These are phyloP conservation scores for Aplosporella prunicola DNA, from an alignment of 2,329 filamentous ascomycete genomes.

Conservation along the genomic window DNA sequence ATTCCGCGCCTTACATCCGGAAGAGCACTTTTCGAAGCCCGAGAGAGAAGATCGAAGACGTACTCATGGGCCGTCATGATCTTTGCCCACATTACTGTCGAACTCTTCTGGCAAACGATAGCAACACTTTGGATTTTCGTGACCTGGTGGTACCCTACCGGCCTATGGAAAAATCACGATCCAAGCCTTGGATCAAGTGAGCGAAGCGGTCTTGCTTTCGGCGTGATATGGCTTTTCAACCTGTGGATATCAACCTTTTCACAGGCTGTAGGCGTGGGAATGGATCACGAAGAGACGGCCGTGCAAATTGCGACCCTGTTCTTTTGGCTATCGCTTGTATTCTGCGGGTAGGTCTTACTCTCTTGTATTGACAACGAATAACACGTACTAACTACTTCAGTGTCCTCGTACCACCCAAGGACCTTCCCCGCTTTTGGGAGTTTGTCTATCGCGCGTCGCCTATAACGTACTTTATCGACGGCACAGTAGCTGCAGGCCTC, in stretches of 20 bases:
- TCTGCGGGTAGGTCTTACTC: constrained; percentile 28
- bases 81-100: constrained; percentile 60
- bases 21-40: constrained; percentile 56
- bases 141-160: constrained; percentile 55
- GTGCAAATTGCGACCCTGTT: constrained; percentile 53
- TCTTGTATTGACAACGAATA: constrained; percentile 30
- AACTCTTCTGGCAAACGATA: constrained; percentile 57
- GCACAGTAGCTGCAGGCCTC: constrained; percentile 34
- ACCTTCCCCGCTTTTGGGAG: constrained; percentile 63
- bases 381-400: constrained; percentile 43
- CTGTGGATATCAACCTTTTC: too few species aligned
- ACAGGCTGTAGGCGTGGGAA: too few species aligned
- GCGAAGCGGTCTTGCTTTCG: constrained; percentile 55
- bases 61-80: constrained; percentile 72
- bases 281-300: constrained; percentile 60
- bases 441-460: constrained; percentile 65
- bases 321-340: constrained; percentile 50
- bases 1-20: constrained; percentile 84
- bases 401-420: constrained; percentile 50
- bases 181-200: constrained; percentile 32
- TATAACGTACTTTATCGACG: constrained; percentile 52
- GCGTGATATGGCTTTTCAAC: constrained; percentile 61
- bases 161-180: constrained; percentile 15
- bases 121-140: constrained; percentile 54
- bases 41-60: constrained; percentile 54